These are phyloP conservation scores for Trichoderma guizhouense DNA, from an alignment of 2,329 filamentous ascomycete genomes.

Conservation along the genomic window DNA sequence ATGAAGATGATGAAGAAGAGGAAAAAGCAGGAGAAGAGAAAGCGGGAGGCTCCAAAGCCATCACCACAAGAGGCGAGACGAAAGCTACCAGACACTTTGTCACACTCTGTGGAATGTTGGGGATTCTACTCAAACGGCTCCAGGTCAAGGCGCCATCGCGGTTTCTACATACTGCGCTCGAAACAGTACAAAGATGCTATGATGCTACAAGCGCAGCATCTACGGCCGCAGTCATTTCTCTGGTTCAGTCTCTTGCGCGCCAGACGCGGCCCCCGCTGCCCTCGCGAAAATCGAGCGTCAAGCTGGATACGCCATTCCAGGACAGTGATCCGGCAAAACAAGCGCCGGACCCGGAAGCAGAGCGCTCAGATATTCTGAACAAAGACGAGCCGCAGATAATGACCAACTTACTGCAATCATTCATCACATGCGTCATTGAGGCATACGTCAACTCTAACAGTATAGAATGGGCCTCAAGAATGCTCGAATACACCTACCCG, in stretches of 20 bases:
- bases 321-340: conserved; percentile 53
- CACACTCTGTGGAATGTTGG: conserved; percentile 66
- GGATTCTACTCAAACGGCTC: conserved; percentile 69
- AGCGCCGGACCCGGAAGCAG: conserved; percentile 60
- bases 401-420: conserved; percentile 65
- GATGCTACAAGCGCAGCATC: conserved; percentile 61
- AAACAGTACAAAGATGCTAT: conserved; percentile 67
- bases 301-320: conserved; percentile 52
- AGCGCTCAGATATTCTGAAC: conserved; percentile 33
- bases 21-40: conserved; percentile 21
- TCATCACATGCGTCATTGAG: conserved; percentile 74
- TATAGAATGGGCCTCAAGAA: conserved; percentile 59
- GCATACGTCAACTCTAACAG: conserved; percentile 63
- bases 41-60: conserved; percentile 20
- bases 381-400: conserved; percentile 60
- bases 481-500: conserved; percentile 67
- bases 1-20: neutral
- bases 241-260: conserved; percentile 66
- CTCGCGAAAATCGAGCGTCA: conserved; percentile 55
- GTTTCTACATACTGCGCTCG: conserved; percentile 73
- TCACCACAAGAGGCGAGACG: conserved; percentile 18
- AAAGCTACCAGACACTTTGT: conserved; percentile 54
- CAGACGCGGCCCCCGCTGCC: conserved; percentile 63
- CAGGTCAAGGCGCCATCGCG: conserved; percentile 74
- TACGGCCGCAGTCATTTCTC: conserved; percentile 66